These are phyloP conservation scores for Colletotrichum sp. DNA, from an alignment of 2,329 filamentous ascomycete species.

Conservation along the genomic window DNA sequence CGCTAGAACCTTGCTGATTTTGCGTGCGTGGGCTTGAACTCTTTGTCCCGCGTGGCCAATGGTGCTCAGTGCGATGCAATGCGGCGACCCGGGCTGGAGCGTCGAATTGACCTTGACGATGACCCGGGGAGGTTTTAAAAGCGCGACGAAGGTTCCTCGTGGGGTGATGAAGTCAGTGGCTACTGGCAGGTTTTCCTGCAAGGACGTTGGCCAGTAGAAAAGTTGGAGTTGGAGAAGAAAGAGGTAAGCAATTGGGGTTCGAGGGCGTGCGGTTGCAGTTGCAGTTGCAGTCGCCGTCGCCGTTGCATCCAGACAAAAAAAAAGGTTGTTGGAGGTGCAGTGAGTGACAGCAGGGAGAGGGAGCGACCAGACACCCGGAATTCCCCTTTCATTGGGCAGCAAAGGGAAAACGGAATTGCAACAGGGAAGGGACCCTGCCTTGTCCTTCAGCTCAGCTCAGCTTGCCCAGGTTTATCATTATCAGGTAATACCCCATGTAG, in stretches of 20 bases:
- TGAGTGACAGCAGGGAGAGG: not conserved
- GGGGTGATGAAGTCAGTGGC: not conserved
- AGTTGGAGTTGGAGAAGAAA: not conserved
- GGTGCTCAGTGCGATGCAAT: not conserved
- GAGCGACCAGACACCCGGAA: not conserved
- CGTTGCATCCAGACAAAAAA: not conserved
- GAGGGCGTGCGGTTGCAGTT: not conserved
- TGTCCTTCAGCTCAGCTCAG: not conserved
- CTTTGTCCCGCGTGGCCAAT: not conserved
- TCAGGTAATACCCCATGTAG: not conserved
- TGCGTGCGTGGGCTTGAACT: not conserved
- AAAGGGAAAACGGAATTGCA: not conserved
- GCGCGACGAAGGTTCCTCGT: not conserved
- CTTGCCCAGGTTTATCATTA: not conserved
- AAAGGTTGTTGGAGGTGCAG: not conserved
- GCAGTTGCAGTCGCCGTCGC: not conserved
- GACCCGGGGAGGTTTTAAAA: not conserved
- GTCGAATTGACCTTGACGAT: not conserved
- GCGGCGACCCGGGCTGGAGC: not conserved
- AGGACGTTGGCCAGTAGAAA: not conserved
- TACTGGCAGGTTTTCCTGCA: not conserved
- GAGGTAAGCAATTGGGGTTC: not conserved
- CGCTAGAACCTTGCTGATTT: conserved; percentile 1
- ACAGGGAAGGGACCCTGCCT: not conserved
- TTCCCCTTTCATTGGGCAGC: not conserved